A percentile compares a stretch with the other conserved stretches of the same genome.
phyloP scores from a whole-genome alignment of 495 filamentous ascomycete genomes.

The Patellaria atrata region DNA sequence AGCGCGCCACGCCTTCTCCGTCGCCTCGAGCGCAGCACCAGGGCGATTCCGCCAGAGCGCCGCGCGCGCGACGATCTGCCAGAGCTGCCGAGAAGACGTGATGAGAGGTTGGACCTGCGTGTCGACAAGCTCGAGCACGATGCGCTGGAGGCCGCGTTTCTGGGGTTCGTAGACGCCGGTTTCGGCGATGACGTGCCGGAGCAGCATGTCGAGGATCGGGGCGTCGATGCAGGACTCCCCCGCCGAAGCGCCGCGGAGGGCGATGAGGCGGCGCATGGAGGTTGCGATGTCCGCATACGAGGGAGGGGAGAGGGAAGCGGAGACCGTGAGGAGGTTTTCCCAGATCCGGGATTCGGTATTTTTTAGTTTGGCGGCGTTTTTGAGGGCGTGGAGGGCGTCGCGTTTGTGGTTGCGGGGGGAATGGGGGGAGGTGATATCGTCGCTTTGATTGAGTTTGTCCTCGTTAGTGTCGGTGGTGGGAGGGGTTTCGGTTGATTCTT shows the following conservation, averaged over 20 bases:
- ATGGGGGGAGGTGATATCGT: slow-evolving; percentile 18
- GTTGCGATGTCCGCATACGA: slow-evolving; percentile 59
- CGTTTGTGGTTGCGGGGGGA: slow-evolving; percentile 45
- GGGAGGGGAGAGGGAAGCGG: slow-evolving; percentile 58
- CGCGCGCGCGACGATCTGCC: slow-evolving; percentile 57
- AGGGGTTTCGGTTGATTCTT: slow-evolving; percentile 10
- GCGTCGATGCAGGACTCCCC: slow-evolving; percentile 69
- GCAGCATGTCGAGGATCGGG: slow-evolving; percentile 52
- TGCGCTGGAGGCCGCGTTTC: slow-evolving; percentile 29
- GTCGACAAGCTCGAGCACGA: slow-evolving; percentile 61
- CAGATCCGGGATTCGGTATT: slow-evolving; percentile 79
- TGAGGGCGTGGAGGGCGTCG: slow-evolving; percentile 70
- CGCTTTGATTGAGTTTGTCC: slow-evolving; percentile 19
- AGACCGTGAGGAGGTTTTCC: slow-evolving; percentile 86
- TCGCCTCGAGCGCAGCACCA: slow-evolving; percentile 55
- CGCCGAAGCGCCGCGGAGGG: slow-evolving; percentile 47
- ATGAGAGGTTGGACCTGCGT: slow-evolving; percentile 62
- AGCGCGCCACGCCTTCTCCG: slow-evolving; percentile 82
- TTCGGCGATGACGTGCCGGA: slow-evolving; percentile 49
- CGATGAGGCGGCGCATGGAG: slow-evolving; percentile 58
- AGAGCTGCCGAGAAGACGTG: slow-evolving; percentile 60
- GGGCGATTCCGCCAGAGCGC: slow-evolving; percentile 54
- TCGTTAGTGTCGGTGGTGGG: slow-evolving; percentile 12
- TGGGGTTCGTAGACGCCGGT: slow-evolving; percentile 12
- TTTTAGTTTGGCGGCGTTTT: slow-evolving; percentile 66